Conservation (phyloP, 495 filamentous ascomycete species). For the Neurospora sp. region DNA sequence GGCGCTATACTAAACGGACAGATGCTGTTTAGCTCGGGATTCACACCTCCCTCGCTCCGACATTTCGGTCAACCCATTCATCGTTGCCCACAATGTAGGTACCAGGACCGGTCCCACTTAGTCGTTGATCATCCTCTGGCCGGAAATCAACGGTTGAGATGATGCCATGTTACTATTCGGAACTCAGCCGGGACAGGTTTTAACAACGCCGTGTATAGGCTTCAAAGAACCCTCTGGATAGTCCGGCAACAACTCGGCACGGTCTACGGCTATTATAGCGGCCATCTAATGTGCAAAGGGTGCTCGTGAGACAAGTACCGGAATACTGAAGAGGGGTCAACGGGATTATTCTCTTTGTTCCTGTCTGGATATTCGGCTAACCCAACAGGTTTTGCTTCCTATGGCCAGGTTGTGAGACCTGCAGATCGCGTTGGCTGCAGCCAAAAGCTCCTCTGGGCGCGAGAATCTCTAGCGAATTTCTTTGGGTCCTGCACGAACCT, state of each 20-base stretch:
- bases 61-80: neutral
- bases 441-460: constrained; percentile 7
- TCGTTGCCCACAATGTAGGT: neutral
- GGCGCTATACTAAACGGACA: neutral
- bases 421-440: constrained; percentile 6
- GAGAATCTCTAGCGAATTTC: constrained; percentile 6
- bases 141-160: neutral
- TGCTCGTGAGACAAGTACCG: neutral
- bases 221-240: neutral
- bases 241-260: neutral
- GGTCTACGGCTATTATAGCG: neutral
- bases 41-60: neutral
- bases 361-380: neutral
- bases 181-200: neutral
- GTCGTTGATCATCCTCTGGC: neutral
- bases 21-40: neutral
- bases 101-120: neutral
- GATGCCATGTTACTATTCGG: neutral
- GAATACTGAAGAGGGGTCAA: neutral
- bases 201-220: neutral
- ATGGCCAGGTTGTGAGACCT: constrained; percentile 3
- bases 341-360: neutral
- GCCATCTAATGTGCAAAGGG: neutral
- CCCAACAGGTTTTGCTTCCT: neutral
- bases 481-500: constrained; percentile 5